Evolutionary conservation across 805 yeast species (phyloP).

Genomic region (Saccharomycopsis vini): DNA sequence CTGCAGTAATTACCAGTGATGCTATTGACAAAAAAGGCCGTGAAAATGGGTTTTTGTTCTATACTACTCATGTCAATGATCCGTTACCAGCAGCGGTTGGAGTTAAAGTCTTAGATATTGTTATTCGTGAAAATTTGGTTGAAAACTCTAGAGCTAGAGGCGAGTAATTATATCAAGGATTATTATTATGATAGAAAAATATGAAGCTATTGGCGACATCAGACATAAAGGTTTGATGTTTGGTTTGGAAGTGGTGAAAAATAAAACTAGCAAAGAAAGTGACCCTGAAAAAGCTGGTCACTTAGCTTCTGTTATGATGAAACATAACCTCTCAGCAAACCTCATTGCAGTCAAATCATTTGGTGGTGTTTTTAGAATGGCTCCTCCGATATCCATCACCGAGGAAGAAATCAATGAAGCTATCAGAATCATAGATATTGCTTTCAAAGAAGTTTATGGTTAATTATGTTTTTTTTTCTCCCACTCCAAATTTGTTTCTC

Average conservation of each 20-base stretch:
- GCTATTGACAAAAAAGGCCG: slow-evolving; percentile 22
- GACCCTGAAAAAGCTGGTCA: slow-evolving; percentile 15
- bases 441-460: slow-evolving; percentile 17
- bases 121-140: slow-evolving; percentile 23
- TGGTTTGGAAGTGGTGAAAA: slow-evolving; percentile 21
- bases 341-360: slow-evolving; percentile 23
- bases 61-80: slow-evolving; percentile 27
- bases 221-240: slow-evolving; percentile 23
- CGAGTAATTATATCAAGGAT: slow-evolving; percentile 21
- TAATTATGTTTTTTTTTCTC: not conserved
- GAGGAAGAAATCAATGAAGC: slow-evolving; percentile 21
- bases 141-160: slow-evolving; percentile 25
- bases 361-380: slow-evolving; percentile 23
- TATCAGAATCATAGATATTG: slow-evolving; percentile 18
- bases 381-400: slow-evolving; percentile 25
- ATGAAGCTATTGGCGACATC: slow-evolving; percentile 21
- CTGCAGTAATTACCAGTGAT: slow-evolving; percentile 25
- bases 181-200: slow-evolving; percentile 17
- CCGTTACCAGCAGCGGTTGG: slow-evolving; percentile 28
- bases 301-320: slow-evolving; percentile 20
- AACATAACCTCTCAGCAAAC: slow-evolving; percentile 24
- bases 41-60: slow-evolving; percentile 22
- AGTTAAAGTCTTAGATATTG: slow-evolving; percentile 25
- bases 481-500: no score
- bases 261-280: slow-evolving; percentile 19